Base-by-base conservation (phyloP, 2,329 filamentous ascomycete species). In the Diaporthe citriasiana region DNA sequence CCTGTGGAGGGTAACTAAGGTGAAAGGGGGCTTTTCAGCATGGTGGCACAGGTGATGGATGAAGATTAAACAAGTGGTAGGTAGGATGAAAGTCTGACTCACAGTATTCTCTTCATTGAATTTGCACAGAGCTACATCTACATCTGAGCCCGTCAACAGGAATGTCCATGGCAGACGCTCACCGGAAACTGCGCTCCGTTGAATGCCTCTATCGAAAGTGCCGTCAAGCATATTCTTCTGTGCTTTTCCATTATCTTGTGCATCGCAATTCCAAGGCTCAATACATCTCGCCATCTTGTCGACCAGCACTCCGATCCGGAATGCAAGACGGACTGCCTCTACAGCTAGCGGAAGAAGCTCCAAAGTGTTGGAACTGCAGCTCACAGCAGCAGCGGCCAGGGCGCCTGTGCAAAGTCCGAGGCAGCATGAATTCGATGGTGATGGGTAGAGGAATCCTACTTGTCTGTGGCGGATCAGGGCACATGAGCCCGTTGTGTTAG, bases 321-420 rank as follows among this genome's bases (percentile, higher is more conserved):
- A 66, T 17, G 42, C 27, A 1, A 51, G 27, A 51, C 19, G 42
- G 1, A 66, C 15, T 35, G 42, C 30, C 27, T 51, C 60, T 8
- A 66, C 19, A 9, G 60, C 60, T 5, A 66, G 13, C 1, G 60
- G 60, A 25, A 66, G 60, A 5, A 66, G 60, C 19, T 66, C 60
- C 27, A 66, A 22, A 8, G 45, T 66, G 17, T 38, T 66, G 9
- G 27, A 38, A 38, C 60, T 25, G n/a, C 42, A 66, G 42, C 42
- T 66, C 17, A 51, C 42, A 27, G 42, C 60, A 45, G 60, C 60
- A 1, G 60, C 45, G 15, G 60, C 60, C 42, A 66, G 33, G 8
- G 60, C 60, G 4, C 60, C 60, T 33, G 60, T 66, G 30, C 60
- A 66, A 15, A 66, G 30, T 9, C 60, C 60, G 7, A 66, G 60